A percentile compares a stretch with the other conserved stretches of the same genome.
Evolutionary conservation across 345 rosid genomes (phyloP).

Genomic region (Mangifera indica): DNA sequence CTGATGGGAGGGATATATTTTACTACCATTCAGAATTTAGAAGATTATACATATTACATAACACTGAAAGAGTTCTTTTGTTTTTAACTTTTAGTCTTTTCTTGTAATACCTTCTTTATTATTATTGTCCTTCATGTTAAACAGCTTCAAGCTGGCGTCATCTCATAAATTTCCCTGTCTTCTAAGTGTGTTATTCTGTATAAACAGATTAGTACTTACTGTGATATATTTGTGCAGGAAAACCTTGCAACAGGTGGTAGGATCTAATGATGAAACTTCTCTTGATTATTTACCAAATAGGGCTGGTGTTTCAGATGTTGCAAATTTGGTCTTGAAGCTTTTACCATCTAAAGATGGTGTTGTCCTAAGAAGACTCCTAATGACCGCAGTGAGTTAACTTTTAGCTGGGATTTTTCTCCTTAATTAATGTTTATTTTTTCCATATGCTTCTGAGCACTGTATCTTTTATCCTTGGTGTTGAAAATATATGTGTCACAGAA

Average conservation of each 20-base stretch:
- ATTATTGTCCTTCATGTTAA: not conserved
- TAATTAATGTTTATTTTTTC: not conserved
- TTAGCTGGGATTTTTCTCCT: constrained; percentile 7
- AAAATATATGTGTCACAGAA: not conserved
- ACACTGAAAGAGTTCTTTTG: not conserved
- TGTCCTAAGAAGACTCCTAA: constrained; percentile 76
- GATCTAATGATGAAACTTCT: constrained; percentile 42
- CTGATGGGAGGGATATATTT: no score
- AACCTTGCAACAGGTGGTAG: constrained; percentile 31
- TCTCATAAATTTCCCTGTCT: not conserved
- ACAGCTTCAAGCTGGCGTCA: not conserved
- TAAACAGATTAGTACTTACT: not conserved
- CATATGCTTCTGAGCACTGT: not conserved
- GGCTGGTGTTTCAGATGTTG: constrained; percentile 44
- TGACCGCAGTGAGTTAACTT: constrained; percentile 78
- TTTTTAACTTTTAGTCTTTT: not conserved
- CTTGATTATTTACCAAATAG: constrained; percentile 31
- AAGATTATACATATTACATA: no score
- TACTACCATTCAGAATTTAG: not conserved
- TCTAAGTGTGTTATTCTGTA: not conserved
- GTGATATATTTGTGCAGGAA: constrained; percentile 45
- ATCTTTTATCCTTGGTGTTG: not conserved
- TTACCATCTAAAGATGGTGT: constrained; percentile 74
- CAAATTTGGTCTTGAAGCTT: constrained; percentile 59
- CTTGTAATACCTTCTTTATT: not conserved